phyloP scores from a whole-genome alignment of 2,329 filamentous ascomycete species.

The Ramularia endophylla region DNA sequence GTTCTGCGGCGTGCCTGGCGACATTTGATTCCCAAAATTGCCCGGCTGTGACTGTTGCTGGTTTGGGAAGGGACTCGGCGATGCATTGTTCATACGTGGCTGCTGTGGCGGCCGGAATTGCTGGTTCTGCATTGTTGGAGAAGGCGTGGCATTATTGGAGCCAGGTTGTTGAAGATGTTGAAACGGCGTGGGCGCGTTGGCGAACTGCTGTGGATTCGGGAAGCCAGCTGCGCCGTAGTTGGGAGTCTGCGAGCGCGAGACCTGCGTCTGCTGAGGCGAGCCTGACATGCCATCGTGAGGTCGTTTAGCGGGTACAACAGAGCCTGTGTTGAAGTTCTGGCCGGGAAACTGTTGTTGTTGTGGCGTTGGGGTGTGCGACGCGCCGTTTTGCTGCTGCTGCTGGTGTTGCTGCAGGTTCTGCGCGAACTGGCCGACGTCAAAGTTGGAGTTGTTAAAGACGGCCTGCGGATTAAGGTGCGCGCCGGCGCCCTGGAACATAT shows the following conservation, averaged over 20 bases:
- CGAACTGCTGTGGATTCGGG: constrained; percentile 55
- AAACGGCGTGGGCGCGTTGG: constrained; percentile 63
- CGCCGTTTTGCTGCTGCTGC: constrained; percentile 70
- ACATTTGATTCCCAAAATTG: constrained; percentile 40
- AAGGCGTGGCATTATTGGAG: constrained; percentile 80
- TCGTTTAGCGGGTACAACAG: constrained; percentile 85
- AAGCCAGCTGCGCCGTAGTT: constrained; percentile 53
- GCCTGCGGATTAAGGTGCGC: constrained; percentile 11
- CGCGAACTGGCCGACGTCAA: constrained; percentile 6
- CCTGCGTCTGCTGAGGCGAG: constrained; percentile 72
- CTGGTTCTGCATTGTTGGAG: constrained; percentile 85
- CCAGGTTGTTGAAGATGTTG: constrained; percentile 70
- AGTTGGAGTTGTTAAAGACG: constrained; percentile 16
- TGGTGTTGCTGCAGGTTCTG: constrained; percentile 9
- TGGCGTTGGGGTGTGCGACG: constrained; percentile 54
- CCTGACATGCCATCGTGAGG: constrained; percentile 79
- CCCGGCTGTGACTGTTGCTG: constrained; percentile 20
- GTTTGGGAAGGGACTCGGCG: constrained; percentile 72
- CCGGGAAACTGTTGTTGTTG: constrained; percentile 57
- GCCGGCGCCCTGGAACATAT: constrained; percentile 17
- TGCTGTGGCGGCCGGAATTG: constrained; percentile 54
- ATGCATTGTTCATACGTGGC: constrained; percentile 74
- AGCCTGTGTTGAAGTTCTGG: constrained; percentile 74
- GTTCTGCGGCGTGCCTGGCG: constrained; percentile 20
- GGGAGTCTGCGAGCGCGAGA: constrained; percentile 87